phyloP scores from a whole-genome alignment of 805 yeast genomes.

The Yarrowia porcina region DNA sequence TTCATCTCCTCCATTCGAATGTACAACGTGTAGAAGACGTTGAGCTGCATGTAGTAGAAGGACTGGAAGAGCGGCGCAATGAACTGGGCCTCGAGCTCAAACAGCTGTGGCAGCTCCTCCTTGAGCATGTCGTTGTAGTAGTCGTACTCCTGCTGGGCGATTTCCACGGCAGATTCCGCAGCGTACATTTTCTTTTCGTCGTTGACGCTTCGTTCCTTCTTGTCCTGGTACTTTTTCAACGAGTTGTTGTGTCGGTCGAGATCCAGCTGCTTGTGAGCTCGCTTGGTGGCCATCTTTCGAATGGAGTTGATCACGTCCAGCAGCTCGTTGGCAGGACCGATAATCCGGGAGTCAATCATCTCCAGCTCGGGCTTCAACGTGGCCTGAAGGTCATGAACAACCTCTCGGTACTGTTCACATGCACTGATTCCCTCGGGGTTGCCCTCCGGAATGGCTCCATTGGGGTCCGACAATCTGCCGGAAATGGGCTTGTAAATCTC shows the following conservation, averaged over 20 bases:
- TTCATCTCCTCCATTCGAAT: conserved; percentile 92
- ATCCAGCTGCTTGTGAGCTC: conserved; percentile 93
- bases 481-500: conserved; percentile 95
- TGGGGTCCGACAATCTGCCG: conserved; percentile 88
- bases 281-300: conserved; percentile 90
- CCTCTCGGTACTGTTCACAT: conserved; percentile 82
- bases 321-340: conserved; percentile 87
- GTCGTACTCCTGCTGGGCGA: conserved; percentile 93
- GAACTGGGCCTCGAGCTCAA: conserved; percentile 84
- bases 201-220: conserved; percentile 78
- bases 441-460: conserved; percentile 80
- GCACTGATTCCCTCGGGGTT: conserved; percentile 97
- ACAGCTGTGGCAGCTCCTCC: conserved; percentile 81
- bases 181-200: conserved; percentile 88
- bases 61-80: conserved; percentile 92
- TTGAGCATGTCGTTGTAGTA: conserved; percentile 94
- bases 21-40: conserved; percentile 90
- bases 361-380: conserved; percentile 89
- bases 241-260: conserved; percentile 78
- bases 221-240: conserved; percentile 68
- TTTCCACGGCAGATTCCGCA: conserved; percentile 82
- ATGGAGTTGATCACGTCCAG: conserved; percentile 75
- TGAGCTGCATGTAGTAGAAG: conserved; percentile 95
- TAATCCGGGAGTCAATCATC: conserved; percentile 83
- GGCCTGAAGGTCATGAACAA: conserved; percentile 80